Base-by-base conservation (phyloP, 2,329 filamentous ascomycete genomes). In the Hymenoscyphus fructigenus region DNA sequence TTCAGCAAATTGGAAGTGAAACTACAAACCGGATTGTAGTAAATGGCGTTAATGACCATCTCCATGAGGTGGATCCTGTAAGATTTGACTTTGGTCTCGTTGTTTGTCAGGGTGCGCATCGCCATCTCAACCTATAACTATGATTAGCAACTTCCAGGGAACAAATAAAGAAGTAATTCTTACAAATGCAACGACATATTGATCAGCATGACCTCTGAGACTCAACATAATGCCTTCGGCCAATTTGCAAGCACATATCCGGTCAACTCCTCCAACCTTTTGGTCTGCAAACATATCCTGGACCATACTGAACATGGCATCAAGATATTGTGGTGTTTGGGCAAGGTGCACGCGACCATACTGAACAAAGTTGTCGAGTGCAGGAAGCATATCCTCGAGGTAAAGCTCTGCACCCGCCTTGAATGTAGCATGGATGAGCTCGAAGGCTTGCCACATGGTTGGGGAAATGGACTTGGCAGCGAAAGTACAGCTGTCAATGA, bases 401-500 rank as follows among this genome's bases (percentile, higher is more conserved):
- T 99, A 99, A 57, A 98, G 86, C 81, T 99, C 94, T 41, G 94
- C 95, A 50, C 95, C 95, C 65, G 92, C 91, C 81, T 98, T 98
- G 83, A 99, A 99, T 0, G 94, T 97, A 70, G 91, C 88, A 79
- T 98, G 94, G 68, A 99, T 96, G 56, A 98, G 85, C 80, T 97
- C 93, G 76, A 99, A 99, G 1, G 95, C 94, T 78, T 94, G 89
- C 95, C 95, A 99, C 95, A 99, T 99, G 53, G 92, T 96, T 10
- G 90, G 88, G 0, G 95, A 97, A 71, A 99, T 98, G 65, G 87
- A 86, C 83, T 98, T 99, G 67, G 95, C 94, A 12, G 95, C 92
- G 77, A 98, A 99, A 7, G 95, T 99, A 83, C 95, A 99, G 83
- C 93, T 97, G 78, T 99, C 95, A 72, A 99, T 96, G 73, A 99